These are phyloP conservation scores for Knufia fluminis DNA, from an alignment of 2,329 filamentous ascomycete genomes.

Conservation along the genomic window DNA sequence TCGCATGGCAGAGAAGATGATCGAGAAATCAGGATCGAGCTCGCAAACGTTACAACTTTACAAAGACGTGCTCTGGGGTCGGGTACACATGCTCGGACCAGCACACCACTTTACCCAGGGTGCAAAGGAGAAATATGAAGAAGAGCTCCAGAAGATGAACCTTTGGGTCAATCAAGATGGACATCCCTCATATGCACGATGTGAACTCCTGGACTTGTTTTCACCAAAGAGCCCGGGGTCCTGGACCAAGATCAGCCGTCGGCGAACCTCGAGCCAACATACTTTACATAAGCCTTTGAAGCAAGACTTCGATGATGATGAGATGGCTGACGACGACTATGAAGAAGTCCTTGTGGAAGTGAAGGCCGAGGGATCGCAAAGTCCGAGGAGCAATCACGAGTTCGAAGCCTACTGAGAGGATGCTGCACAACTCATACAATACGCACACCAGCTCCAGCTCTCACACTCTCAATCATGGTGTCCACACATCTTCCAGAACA, in stretches of 20 bases:
- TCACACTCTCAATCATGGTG: too few relatives aligned
- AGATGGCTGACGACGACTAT: conserved; percentile 5
- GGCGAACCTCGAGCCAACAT: conserved; percentile 1
- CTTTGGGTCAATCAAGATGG: conserved; percentile 3
- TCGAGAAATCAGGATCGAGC: background rate
- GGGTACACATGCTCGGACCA: conserved; percentile 7
- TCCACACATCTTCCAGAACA: too few relatives aligned
- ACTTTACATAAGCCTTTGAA: background rate
- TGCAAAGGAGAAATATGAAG: conserved; percentile 7
- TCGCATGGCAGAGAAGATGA: conserved; percentile 2
- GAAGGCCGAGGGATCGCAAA: background rate
- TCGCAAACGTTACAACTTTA: background rate
- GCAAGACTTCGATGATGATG: background rate
- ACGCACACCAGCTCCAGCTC: too few relatives aligned
- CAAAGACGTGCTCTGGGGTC: conserved; percentile 7
- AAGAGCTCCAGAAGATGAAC: conserved; percentile 1
- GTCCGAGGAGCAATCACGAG: conserved; percentile 6
- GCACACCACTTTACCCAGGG: conserved; percentile 2
- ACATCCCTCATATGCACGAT: background rate
- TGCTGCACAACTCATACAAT: background rate
- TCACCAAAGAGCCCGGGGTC: conserved; percentile 8
- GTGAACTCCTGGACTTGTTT: conserved; percentile 7
- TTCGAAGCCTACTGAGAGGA: conserved; percentile 3
- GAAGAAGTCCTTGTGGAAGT: background rate
- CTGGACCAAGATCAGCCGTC: conserved; percentile 5